A percentile compares a stretch with the other conserved stretches of the same genome.
phyloP scores from a whole-genome alignment of 805 yeast species.

The Brettanomyces naardenensis region DNA sequence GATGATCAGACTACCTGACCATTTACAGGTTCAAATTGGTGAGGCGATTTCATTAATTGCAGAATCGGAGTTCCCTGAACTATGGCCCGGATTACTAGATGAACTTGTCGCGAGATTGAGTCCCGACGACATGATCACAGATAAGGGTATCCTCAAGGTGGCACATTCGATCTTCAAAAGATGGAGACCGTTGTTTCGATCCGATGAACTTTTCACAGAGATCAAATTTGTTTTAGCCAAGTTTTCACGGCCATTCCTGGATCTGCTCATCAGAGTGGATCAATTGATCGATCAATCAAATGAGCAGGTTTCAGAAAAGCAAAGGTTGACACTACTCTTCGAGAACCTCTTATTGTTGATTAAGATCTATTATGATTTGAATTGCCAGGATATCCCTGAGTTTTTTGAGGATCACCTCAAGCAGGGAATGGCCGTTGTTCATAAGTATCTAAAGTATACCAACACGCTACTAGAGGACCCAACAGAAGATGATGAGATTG shows the following conservation, averaged over 20 bases:
- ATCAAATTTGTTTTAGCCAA: conserved; percentile 80
- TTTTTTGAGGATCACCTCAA: conserved; percentile 88
- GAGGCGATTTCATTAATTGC: conserved; percentile 92
- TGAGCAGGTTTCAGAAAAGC: conserved; percentile 30
- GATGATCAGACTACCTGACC: conserved; percentile 75
- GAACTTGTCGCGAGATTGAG: conserved; percentile 64
- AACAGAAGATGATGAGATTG: conserved; percentile 61
- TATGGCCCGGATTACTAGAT: conserved; percentile 75
- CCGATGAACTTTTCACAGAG: conserved; percentile 83
- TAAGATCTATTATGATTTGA: conserved; percentile 85
- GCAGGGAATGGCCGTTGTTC: conserved; percentile 71
- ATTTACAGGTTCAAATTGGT: conserved; percentile 87
- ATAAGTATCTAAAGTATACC: conserved; percentile 64
- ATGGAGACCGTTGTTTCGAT: conserved; percentile 92
- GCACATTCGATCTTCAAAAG: conserved; percentile 94
- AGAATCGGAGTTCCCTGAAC: conserved; percentile 88
- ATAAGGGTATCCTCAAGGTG: conserved; percentile 81
- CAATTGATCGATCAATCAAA: conserved; percentile 41
- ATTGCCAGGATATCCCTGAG: conserved; percentile 97
- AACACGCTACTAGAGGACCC: conserved; percentile 48
- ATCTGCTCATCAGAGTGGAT: conserved; percentile 63
- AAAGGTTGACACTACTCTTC: conserved; percentile 47
- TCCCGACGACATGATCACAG: conserved; percentile 56
- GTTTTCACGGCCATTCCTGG: conserved; percentile 72
- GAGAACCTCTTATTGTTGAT: conserved; percentile 64